These are phyloP conservation scores for Cicer arietinum DNA, from an alignment of 306 rosid genomes.

Conservation along the genomic window DNA sequence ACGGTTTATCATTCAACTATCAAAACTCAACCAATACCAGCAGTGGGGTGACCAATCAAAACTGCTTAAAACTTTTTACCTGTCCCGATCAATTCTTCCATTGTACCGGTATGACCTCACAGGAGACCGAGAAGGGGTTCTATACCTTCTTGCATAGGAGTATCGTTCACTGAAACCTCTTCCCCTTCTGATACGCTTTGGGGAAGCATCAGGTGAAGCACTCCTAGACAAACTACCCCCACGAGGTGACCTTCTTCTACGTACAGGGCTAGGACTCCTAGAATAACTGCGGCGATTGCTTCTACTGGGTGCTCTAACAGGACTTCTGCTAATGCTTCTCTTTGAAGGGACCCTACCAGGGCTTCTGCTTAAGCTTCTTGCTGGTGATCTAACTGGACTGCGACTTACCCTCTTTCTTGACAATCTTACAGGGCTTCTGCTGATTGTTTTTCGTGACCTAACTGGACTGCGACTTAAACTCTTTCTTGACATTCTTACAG, in stretches of 20 bases:
- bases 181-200: constrained; percentile 93
- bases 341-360: constrained; percentile 66
- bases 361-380: constrained; percentile 85
- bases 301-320: constrained; percentile 63
- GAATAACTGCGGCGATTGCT: constrained; percentile 77
- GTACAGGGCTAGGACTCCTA: constrained; percentile 82
- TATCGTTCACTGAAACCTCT: constrained; percentile 94
- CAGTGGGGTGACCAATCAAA: not conserved
- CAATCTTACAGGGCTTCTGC: constrained; percentile 79
- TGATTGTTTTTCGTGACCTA: constrained; percentile 74
- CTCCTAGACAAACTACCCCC: constrained; percentile 85
- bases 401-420: constrained; percentile 66
- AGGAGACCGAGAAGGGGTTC: constrained; percentile 92
- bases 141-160: constrained; percentile 91
- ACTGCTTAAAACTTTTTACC: constrained; percentile 51
- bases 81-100: constrained; percentile 75
- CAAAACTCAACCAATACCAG: constrained; percentile 9
- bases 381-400: constrained; percentile 76
- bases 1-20: not conserved
- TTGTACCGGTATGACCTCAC: constrained; percentile 82
- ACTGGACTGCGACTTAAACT: constrained; percentile 76
- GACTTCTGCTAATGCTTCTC: constrained; percentile 79
- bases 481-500: constrained; percentile 63
- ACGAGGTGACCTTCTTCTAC: constrained; percentile 73
- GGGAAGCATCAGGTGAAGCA: constrained; percentile 81